A percentile compares a stretch with the other conserved stretches of the same genome.
Evolutionary conservation across 345 rosid genomes (phyloP).

Genomic region (Rhizophora apiculata): DNA sequence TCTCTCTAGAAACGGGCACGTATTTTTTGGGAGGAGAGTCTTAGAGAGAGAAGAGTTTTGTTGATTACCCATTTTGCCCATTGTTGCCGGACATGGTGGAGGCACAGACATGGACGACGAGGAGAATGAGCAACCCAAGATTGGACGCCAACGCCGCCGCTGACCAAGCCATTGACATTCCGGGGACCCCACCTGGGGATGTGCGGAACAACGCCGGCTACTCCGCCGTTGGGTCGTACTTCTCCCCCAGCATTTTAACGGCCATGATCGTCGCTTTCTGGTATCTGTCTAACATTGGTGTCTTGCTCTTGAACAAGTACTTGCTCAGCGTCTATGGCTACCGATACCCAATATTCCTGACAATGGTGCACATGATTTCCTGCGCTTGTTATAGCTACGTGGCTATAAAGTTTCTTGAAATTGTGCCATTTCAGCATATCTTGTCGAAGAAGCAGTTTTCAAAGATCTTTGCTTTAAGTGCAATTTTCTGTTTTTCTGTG

Average conservation of each 20-base stretch:
- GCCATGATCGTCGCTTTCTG: constrained; percentile 80
- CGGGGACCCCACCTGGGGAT: constrained; percentile 82
- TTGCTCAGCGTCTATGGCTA: constrained; percentile 86
- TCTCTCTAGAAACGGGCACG: neutral
- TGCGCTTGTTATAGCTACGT: constrained; percentile 76
- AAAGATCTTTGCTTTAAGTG: constrained; percentile 75
- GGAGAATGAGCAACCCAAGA: constrained; percentile 96
- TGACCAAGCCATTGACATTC: constrained; percentile 62
- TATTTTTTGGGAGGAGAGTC: constrained; percentile 19
- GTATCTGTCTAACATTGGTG: constrained; percentile 94
- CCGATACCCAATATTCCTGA: constrained; percentile 88
- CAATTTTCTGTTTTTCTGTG: constrained; percentile 88
- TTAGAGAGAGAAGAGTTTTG: neutral
- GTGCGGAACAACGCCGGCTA: constrained; percentile 40
- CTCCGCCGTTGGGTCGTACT: constrained; percentile 36
- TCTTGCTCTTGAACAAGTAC: constrained; percentile 89
- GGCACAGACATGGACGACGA: constrained; percentile 97
- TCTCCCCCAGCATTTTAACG: constrained; percentile 59
- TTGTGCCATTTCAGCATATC: constrained; percentile 86
- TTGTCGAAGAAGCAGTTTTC: constrained; percentile 68
- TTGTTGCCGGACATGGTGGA: constrained; percentile 61
- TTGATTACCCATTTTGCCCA: constrained; percentile 20
- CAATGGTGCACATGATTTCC: constrained; percentile 91
- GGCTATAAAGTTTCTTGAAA: constrained; percentile 62
- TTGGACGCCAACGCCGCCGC: constrained; percentile 36